Percentiles rank a stretch among this genome's conserved stretches.
Evolutionary conservation across 345 rosid species (phyloP).

Genomic region (Mallotus nudiflorus): DNA sequence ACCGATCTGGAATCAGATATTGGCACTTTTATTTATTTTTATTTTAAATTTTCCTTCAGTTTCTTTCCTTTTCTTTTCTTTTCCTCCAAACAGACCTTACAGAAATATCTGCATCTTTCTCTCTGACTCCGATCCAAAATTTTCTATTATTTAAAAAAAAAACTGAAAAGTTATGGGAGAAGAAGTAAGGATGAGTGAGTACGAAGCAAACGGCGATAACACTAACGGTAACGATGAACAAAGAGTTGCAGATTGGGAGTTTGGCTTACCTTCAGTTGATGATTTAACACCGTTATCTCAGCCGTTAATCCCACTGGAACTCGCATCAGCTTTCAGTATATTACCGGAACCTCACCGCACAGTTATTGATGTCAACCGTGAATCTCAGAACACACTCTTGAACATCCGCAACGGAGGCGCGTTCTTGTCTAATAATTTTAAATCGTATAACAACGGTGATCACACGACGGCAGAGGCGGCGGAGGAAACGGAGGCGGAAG

Average conservation of each 20-base stretch:
- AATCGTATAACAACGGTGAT: slow-evolving; percentile 30
- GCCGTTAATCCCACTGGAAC: slow-evolving; percentile 62
- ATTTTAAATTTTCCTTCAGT: neutral
- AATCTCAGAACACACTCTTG: slow-evolving; percentile 64
- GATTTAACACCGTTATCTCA: slow-evolving; percentile 80
- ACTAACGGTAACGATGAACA: slow-evolving; percentile 45
- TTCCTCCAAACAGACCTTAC: slow-evolving; percentile 32
- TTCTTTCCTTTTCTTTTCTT: slow-evolving; percentile 9
- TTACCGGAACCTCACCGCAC: slow-evolving; percentile 57
- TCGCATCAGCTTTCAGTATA: slow-evolving; percentile 87
- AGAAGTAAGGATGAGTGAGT: slow-evolving; percentile 47
- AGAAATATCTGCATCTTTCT: slow-evolving; percentile 23
- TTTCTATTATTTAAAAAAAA: neutral
- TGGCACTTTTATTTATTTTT: slow-evolving; percentile 48
- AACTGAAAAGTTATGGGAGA: slow-evolving; percentile 32
- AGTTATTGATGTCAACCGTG: slow-evolving; percentile 63
- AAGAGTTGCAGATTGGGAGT: slow-evolving; percentile 79
- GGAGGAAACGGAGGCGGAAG: slow-evolving; percentile 72
- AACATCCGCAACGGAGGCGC: slow-evolving; percentile 38
- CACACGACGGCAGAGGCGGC: slow-evolving; percentile 55
- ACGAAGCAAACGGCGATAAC: slow-evolving; percentile 14
- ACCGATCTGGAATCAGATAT: slow-evolving; percentile 61
- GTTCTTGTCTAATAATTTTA: slow-evolving; percentile 41
- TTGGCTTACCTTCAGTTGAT: slow-evolving; percentile 66
- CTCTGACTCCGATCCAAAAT: slow-evolving; percentile 20